phyloP scores from a whole-genome alignment of 202 grass and related monocot species.

The Schoenoplectus triqueter region DNA sequence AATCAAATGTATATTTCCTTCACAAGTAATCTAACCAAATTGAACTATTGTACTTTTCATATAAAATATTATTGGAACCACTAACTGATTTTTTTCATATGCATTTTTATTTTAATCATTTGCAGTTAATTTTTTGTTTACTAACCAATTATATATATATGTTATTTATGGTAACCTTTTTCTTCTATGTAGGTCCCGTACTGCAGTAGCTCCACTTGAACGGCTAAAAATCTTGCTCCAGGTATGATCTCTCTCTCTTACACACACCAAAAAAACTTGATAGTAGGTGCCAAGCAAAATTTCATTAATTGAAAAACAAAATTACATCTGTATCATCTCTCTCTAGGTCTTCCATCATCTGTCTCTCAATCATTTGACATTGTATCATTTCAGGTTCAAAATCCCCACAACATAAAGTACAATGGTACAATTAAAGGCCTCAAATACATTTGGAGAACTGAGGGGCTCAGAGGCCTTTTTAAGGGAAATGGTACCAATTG shows the following conservation, averaged over 20 bases:
- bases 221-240: constrained; percentile 97
- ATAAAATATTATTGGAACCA: background rate
- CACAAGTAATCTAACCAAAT: background rate
- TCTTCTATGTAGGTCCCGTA: constrained; percentile 68
- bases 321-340: background rate
- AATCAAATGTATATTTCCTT: background rate
- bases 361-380: background rate
- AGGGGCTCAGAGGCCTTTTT: constrained; percentile 89
- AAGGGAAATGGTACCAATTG: constrained; percentile 99
- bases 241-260: constrained; percentile 18
- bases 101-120: constrained; percentile 19
- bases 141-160: background rate
- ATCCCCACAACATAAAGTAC: constrained; percentile 97
- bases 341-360: background rate
- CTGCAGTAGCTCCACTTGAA: constrained; percentile 98
- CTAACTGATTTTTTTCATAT: background rate
- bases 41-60: constrained; percentile 12
- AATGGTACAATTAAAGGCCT: constrained; percentile 97
- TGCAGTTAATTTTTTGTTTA: background rate
- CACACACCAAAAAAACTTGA: background rate
- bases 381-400: constrained; percentile 74
- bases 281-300: background rate
- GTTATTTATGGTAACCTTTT: constrained; percentile 14
- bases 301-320: background rate
- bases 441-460: constrained; percentile 90